These are phyloP conservation scores for Fusarium sp. DNA, from an alignment of 2,329 filamentous ascomycete species.

Conservation along the genomic window DNA sequence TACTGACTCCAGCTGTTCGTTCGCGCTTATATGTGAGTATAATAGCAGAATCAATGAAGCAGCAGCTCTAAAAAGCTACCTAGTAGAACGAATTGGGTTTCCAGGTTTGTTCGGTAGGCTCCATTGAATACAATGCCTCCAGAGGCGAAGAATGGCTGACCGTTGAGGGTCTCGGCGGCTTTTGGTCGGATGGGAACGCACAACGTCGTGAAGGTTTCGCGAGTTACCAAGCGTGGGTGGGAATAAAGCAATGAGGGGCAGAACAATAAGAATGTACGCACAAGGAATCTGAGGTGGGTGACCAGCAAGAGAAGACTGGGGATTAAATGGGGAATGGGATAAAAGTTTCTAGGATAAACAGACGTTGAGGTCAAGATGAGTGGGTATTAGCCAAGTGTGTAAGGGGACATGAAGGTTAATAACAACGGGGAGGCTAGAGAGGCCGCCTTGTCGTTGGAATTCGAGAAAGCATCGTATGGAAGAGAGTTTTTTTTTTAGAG, in stretches of 20 bases:
- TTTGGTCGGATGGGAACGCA: slow-evolving; percentile 21
- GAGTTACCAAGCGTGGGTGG: slow-evolving; percentile 34
- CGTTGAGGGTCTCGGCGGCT: slow-evolving; percentile 28
- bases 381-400: slow-evolving; percentile 31
- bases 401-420: slow-evolving; percentile 29
- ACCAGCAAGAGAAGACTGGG: slow-evolving; percentile 30
- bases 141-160: slow-evolving; percentile 22
- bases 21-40: slow-evolving; percentile 44
- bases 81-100: slow-evolving; percentile 36
- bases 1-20: slow-evolving; percentile 28
- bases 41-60: slow-evolving; percentile 13
- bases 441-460: slow-evolving; percentile 40
- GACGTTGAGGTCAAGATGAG: slow-evolving; percentile 25
- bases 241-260: slow-evolving; percentile 40
- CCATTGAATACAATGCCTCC: slow-evolving; percentile 42
- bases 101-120: slow-evolving; percentile 30
- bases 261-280: slow-evolving; percentile 36
- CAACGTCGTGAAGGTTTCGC: slow-evolving; percentile 32
- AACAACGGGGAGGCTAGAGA: slow-evolving; percentile 40
- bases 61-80: slow-evolving; percentile 47
- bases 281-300: slow-evolving; percentile 35
- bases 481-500: slow-evolving; percentile 49
- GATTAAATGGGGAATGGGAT: slow-evolving; percentile 41
- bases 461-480: slow-evolving; percentile 41
- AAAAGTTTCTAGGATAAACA: slow-evolving; percentile 33